Percentiles rank a stretch among this genome's conserved stretches.
Conservation (phyloP, 176 grass and related monocot species). For the Triticum monococcum region DNA sequence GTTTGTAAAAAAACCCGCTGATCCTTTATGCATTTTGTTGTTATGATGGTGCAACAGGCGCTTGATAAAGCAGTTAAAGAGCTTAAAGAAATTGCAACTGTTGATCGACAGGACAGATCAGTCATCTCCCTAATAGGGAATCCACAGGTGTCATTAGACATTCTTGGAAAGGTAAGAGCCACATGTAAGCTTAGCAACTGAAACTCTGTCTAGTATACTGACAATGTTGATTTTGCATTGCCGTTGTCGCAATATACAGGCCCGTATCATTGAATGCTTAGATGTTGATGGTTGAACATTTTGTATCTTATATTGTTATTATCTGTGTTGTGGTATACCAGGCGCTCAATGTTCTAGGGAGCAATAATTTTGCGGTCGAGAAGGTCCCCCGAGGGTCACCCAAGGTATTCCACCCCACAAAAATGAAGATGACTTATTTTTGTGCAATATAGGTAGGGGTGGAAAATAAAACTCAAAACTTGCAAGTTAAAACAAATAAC, state of each 20-base stretch:
- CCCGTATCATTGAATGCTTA: no score
- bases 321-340: not conserved
- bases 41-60: conserved; percentile 42
- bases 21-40: not conserved
- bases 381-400: no score
- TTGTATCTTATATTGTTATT: no score
- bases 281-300: no score
- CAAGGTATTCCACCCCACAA: no score
- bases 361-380: no score
- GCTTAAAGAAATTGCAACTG: conserved; percentile 72
- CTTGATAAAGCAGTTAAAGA: conserved; percentile 79
- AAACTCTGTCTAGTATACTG: not conserved
- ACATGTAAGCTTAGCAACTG: not conserved
- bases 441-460: no score
- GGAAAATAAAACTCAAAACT: no score
- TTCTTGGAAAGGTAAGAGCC: not conserved
- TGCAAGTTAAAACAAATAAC: no score
- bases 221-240: not conserved
- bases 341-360: not conserved
- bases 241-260: not conserved
- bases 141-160: not conserved
- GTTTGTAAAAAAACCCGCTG: not conserved
- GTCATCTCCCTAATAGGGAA: not conserved
- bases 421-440: no score
- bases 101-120: conserved; percentile 45